phyloP scores from a whole-genome alignment of 202 grass and related monocot genomes.

The Cymbopogon flexuosus region DNA sequence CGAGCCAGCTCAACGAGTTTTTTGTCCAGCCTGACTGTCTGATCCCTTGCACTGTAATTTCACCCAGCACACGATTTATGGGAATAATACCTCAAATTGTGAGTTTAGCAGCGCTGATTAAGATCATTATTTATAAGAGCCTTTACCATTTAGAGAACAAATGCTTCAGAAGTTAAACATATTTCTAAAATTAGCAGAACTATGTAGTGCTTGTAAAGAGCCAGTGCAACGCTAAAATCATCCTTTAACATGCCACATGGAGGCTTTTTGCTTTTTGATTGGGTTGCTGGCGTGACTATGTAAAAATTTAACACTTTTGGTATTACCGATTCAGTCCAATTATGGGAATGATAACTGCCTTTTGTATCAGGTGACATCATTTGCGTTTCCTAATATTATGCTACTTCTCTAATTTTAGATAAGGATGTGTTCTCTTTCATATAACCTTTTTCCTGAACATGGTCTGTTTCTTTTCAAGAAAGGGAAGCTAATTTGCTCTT shows the following conservation, averaged over 20 bases:
- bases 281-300: not conserved
- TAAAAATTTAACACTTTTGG: not conserved
- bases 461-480: slow-evolving; percentile 5
- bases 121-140: not conserved
- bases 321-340: not conserved
- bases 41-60: not conserved
- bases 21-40: not conserved
- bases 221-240: not conserved
- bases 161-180: not conserved
- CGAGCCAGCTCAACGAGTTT: not conserved
- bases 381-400: not conserved
- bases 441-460: not conserved
- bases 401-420: not conserved
- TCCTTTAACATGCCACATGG: not conserved
- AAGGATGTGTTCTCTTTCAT: not conserved
- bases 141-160: slow-evolving; percentile 10
- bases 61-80: not conserved
- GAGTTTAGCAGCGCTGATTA: not conserved
- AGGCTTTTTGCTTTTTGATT: slow-evolving; percentile 15
- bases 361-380: not conserved
- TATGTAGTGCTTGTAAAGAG: not conserved
- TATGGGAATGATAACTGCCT: not conserved
- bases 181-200: not conserved
- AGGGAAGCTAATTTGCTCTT: not conserved
- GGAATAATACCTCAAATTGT: not conserved